Evolutionary conservation across 169 alveolate genomes (phyloP), one percentile per base, ranked within the genome.

Genomic region (Cryptosporidium sp.): DNA sequence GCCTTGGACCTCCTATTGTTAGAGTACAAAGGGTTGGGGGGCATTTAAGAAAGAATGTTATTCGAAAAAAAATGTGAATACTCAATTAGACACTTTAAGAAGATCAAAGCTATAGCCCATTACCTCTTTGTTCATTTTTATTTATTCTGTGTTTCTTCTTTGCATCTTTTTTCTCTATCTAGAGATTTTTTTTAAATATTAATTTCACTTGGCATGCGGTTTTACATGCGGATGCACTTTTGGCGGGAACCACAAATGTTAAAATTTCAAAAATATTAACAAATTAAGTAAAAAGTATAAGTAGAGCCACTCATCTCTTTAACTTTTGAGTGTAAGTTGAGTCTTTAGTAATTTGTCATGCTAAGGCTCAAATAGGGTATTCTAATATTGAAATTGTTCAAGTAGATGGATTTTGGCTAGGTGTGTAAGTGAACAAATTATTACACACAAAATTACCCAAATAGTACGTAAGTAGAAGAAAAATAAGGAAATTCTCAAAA

Each of bases 391-490:
- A 6, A 26, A 26, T 55, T 21, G 71, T n/a, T 65, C 33, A 37
- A 29, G 6, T 65, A 16, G 29, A 14, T 65, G 5, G 50, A 21
- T 48, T 65, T 65, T 37, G 7, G 29, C 12, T 12, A 37, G 29
- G 71, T 65, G 71, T 65, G 71, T 65, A 65, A n/a, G 43, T 37
- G 50, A 65, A 10, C 23, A 31, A 12, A 21, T 31, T 31, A 0
- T 26, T 65, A 65, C 71, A 65, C 71, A 65, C 71, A 55, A 26
- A 55, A 65, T 65, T 65, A 65, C 71, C 71, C 71, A 37, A 29
- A 37, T 31, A 65, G 31, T 65, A 65, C 71, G 71, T 65, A 65
- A 51, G 71, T 2, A 65, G 50, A 65, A 65, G 8, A 21, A 33
- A 65, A 37, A 26, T 10, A n/a, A 26, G 35, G 7, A 55, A 55